phyloP scores from a whole-genome alignment of 1,284 basidiomycete genomes.

The Marasmius oreades region DNA sequence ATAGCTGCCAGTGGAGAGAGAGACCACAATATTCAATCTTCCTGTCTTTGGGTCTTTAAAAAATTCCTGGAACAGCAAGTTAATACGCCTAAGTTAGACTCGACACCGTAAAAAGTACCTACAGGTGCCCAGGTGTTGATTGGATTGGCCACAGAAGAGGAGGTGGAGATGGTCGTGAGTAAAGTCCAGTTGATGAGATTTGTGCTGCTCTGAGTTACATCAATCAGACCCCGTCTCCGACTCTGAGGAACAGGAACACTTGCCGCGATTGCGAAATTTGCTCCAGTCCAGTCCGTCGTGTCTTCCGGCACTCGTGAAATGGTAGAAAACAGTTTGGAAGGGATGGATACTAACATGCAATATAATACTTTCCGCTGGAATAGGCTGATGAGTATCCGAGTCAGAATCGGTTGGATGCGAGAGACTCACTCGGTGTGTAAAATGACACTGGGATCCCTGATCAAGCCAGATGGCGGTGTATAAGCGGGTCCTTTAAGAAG shows the following conservation, averaged over 20 bases:
- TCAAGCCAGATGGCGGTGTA: conserved; percentile 30
- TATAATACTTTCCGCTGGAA: conserved; percentile 28
- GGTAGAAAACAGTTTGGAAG: not conserved
- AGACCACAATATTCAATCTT: conserved; percentile 30
- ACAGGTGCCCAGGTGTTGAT: conserved; percentile 33
- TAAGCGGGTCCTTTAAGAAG: conserved; percentile 32
- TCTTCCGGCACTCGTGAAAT: conserved; percentile 17
- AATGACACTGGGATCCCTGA: conserved; percentile 32
- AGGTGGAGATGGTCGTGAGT: conserved; percentile 26
- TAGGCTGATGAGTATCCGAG: not conserved
- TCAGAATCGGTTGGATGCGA: not conserved
- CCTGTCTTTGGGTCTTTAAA: conserved; percentile 33
- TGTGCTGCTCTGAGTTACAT: conserved; percentile 24
- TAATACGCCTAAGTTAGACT: not conserved
- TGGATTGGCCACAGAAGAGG: conserved; percentile 27
- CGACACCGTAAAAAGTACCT: conserved; percentile 6
- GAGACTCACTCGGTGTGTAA: conserved; percentile 29
- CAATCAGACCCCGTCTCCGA: not conserved
- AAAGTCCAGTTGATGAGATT: conserved; percentile 28
- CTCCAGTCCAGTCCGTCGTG: conserved; percentile 31
- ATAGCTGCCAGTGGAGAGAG: conserved; percentile 32
- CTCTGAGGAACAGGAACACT: not conserved
- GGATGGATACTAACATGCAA: conserved; percentile 22
- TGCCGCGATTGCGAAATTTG: conserved; percentile 32
- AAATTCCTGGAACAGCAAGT: conserved; percentile 24